Evolutionary conservation across 2,329 filamentous ascomycete species (phyloP).

Genomic region (Metarhizium humberi): DNA sequence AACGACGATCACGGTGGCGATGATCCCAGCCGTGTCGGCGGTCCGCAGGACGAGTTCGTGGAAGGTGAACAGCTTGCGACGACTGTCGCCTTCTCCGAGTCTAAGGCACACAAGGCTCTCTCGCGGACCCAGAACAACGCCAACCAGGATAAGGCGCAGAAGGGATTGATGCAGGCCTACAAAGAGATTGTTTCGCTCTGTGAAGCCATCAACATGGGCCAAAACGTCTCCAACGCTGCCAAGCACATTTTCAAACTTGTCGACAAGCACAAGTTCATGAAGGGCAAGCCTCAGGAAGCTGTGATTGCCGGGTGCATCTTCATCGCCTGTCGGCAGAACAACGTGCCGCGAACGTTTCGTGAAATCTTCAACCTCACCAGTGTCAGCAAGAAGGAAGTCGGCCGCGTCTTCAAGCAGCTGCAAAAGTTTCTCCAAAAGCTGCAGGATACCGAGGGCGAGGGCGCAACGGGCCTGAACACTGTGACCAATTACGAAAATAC

Average conservation of each 20-base stretch:
- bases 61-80: constrained; percentile 87
- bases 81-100: constrained; percentile 74
- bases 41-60: constrained; percentile 80
- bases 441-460: constrained; percentile 47
- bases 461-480: constrained; percentile 38
- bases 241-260: constrained; percentile 95
- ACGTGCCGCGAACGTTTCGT: constrained; percentile 79
- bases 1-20: constrained; percentile 97
- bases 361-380: constrained; percentile 92
- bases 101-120: constrained; percentile 61
- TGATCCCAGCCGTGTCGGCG: constrained; percentile 95
- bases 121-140: constrained; percentile 82
- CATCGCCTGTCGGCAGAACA: constrained; percentile 87
- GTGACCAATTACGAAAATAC: constrained; percentile 65
- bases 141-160: constrained; percentile 73
- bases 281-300: constrained; percentile 88
- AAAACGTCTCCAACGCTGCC: constrained; percentile 75
- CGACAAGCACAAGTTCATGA: constrained; percentile 87
- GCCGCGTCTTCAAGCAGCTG: constrained; percentile 85
- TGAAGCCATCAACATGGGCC: constrained; percentile 73
- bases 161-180: constrained; percentile 72
- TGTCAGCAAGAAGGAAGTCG: constrained; percentile 95
- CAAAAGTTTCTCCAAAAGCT: constrained; percentile 78
- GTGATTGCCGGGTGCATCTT: constrained; percentile 96
- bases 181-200: constrained; percentile 83